These are phyloP conservation scores for Yamadazyma takamatsuzukensis DNA, from an alignment of 805 yeast species.

Conservation along the genomic window DNA sequence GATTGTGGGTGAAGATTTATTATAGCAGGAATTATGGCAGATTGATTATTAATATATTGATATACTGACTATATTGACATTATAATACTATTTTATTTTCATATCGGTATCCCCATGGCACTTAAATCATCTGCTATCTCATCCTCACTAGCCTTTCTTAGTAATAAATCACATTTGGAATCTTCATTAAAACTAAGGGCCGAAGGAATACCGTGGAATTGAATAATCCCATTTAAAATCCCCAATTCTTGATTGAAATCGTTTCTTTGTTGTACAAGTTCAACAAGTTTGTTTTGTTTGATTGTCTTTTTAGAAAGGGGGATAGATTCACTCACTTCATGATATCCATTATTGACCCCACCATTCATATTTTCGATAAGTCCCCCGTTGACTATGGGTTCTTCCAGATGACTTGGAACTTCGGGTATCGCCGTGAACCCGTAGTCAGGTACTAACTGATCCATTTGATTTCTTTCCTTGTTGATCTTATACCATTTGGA, in stretches of 20 bases:
- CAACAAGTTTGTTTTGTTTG: constrained; percentile 34
- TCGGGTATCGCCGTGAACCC: constrained; percentile 41
- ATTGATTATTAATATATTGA: too few relatives aligned
- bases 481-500: constrained; percentile 89
- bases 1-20: too few relatives aligned
- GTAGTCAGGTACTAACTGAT: constrained; percentile 56
- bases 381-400: background rate
- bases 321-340: background rate
- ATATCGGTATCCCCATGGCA: constrained; percentile 51
- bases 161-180: constrained; percentile 23
- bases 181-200: constrained; percentile 48
- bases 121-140: constrained; percentile 72
- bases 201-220: constrained; percentile 79
- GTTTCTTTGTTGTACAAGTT: constrained; percentile 62
- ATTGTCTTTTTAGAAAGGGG: constrained; percentile 28
- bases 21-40: too few relatives aligned
- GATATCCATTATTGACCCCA: constrained; percentile 1
- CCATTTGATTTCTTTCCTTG: constrained; percentile 81
- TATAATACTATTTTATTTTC: too few relatives aligned
- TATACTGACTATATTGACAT: too few relatives aligned
- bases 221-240: constrained; percentile 60
- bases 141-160: constrained; percentile 61
- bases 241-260: constrained; percentile 68
- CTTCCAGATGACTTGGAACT: background rate
- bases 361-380: background rate